Conservation (phyloP, 331 rosid species). For the Saraca asoca region DNA sequence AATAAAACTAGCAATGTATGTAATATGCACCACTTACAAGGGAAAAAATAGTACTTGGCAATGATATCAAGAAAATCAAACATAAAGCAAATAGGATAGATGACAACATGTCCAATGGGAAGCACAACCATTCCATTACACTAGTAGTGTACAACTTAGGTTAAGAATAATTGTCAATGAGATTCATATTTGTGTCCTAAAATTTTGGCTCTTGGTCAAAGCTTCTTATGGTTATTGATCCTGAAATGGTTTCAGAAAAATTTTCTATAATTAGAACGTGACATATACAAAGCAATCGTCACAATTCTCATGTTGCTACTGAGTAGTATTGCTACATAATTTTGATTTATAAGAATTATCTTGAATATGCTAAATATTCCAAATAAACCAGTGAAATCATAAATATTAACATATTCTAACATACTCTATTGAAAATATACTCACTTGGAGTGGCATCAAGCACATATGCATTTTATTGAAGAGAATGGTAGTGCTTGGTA, state of each 20-base stretch:
- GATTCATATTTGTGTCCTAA: conserved; percentile 34
- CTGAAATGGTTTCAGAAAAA: conserved; percentile 58
- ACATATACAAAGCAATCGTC: conserved; percentile 55
- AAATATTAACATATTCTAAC: conserved; percentile 6
- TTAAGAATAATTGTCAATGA: conserved; percentile 51
- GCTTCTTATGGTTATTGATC: conserved; percentile 60
- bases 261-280: conserved; percentile 64
- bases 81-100: conserved; percentile 49
- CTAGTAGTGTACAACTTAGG: conserved; percentile 47
- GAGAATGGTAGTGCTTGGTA: conserved; percentile 63
- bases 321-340: conserved; percentile 45
- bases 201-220: conserved; percentile 55
- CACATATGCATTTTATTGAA: too few species aligned
- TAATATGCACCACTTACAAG: conserved; percentile 33
- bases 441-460: conserved; percentile 63
- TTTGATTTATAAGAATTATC: not conserved
- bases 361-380: not conserved
- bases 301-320: conserved; percentile 52
- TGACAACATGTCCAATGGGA: conserved; percentile 52
- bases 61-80: conserved; percentile 47
- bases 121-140: conserved; percentile 62
- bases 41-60: conserved; percentile 59
- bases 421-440: conserved; percentile 55
- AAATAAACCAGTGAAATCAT: too few species aligned
- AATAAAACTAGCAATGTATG: not conserved